phyloP scores from a whole-genome alignment of 176 grass and related monocot genomes.

The Paspalum notatum region DNA sequence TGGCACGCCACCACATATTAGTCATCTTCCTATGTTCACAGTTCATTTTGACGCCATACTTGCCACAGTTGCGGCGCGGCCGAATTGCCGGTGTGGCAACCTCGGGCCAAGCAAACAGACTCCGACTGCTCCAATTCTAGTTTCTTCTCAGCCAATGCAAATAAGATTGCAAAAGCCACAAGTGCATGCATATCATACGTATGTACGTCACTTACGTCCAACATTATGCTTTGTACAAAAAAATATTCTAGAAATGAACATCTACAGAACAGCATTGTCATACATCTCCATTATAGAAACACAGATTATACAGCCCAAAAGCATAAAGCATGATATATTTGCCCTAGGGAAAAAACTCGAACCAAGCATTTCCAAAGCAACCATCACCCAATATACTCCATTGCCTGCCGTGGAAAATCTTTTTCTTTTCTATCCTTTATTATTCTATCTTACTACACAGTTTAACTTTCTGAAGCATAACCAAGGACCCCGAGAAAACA shows the following conservation, averaged over 20 bases:
- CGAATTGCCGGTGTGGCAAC: too few relatives aligned
- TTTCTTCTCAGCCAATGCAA: not conserved
- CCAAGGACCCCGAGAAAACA: not conserved
- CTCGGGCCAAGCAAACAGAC: not conserved
- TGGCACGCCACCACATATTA: too few relatives aligned
- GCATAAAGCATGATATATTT: constrained; percentile 22
- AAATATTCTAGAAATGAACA: not conserved
- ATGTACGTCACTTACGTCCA: not conserved
- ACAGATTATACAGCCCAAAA: not conserved
- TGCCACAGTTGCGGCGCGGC: too few relatives aligned
- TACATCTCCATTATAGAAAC: not conserved
- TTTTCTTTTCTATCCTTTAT: not conserved
- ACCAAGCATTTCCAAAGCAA: constrained; percentile 27
- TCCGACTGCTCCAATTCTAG: not conserved
- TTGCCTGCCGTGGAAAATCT: not conserved
- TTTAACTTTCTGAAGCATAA: constrained; percentile 21
- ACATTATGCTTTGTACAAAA: not conserved
- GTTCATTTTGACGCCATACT: too few relatives aligned
- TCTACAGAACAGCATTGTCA: not conserved
- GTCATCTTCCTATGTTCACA: too few relatives aligned
- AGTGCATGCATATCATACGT: not conserved
- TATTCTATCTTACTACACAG: not conserved
- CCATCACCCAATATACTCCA: not conserved
- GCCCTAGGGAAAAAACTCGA: not conserved
- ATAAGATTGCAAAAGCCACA: not conserved